Evolutionary conservation across 2,329 filamentous ascomycete species (phyloP).

Genomic region (Botryotinia narcissicola): DNA sequence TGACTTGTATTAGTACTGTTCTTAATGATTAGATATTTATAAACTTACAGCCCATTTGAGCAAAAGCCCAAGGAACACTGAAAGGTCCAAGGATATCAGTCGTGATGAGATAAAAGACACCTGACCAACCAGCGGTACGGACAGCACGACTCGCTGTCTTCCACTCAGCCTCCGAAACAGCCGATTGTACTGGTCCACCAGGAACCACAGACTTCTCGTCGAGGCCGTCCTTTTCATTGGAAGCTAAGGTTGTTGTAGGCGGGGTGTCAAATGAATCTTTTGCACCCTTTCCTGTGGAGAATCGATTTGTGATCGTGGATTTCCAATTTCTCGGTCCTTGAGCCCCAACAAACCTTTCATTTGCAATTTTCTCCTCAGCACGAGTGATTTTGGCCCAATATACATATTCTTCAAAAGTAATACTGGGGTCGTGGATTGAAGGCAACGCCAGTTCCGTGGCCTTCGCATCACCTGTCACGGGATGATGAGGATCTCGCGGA

Average conservation of each 20-base stretch:
- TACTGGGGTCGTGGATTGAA: constrained; percentile 34
- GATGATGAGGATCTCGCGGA: constrained; percentile 28
- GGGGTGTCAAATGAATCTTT: constrained; percentile 3
- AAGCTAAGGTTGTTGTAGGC: neutral
- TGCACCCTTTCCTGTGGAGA: neutral
- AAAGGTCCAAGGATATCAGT: constrained; percentile 32
- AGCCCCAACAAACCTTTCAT: constrained; percentile 18
- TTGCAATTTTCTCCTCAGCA: constrained; percentile 32
- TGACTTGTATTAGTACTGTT: neutral
- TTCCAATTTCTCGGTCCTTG: constrained; percentile 15
- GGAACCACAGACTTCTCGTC: constrained; percentile 11
- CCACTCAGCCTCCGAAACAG: constrained; percentile 29
- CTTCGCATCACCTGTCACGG: constrained; percentile 15
- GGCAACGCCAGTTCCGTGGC: constrained; percentile 24
- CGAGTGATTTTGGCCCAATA: constrained; percentile 39
- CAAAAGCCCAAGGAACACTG: constrained; percentile 28
- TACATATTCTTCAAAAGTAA: constrained; percentile 40
- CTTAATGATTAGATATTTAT: neutral
- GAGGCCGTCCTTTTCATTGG: neutral
- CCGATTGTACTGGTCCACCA: neutral
- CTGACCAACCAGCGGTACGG: constrained; percentile 29
- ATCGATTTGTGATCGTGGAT: constrained; percentile 1
- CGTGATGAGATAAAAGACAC: constrained; percentile 32
- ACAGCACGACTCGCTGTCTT: constrained; percentile 29
- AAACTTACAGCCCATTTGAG: constrained; percentile 25